Evolutionary conservation across 2,329 filamentous ascomycete genomes (phyloP), one percentile per base, ranked within the genome.

Genomic region (Teratosphaeria nubilosa): DNA sequence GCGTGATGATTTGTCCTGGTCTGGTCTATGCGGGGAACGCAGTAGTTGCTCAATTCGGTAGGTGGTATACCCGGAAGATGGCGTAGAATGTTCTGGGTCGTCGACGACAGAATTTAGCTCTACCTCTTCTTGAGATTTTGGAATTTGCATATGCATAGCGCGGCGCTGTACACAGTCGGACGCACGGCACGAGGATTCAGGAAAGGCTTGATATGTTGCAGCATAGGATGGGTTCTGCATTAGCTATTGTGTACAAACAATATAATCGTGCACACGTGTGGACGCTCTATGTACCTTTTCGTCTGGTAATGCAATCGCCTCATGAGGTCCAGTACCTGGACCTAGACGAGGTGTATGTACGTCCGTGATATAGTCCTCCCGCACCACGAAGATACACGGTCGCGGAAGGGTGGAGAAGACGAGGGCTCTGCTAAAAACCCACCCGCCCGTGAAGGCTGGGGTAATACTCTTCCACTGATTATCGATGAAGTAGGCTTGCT

Each of bases 401-500:
- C 25, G 31, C 70, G 69, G 73, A 74, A 77, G 76, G 76, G 77
- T 79, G 77, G 76, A 78, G 75, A 73, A 76, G 76, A 78, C 77
- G 75, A 73, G 75, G 51, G 76, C 73, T 72, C 76, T 79, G 76
- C 76, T 78, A 76, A 76, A 75, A 76, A 73, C 76, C 61, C 54
- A 57, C 56, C 51, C 24, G 22, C 51, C 53, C 53, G 37, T 32
- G 50, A 54, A 72, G 70, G 66, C 41, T 48, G 71, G 72, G 57
- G 60, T 45, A 34, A 77, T 73, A 66, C 70, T 79, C 75, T 79
- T 69, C 77, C 77, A 78, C 77, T 74, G 71, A 74, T 75, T 48
- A 13, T 48, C 70, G 73, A 73, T 72, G 71, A 76, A 76, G 74
- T 77, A 77, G 74, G 75, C 76, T 75, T 71, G 73, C 71, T 74